Conservation (phyloP, 2,329 filamentous ascomycete species). For the Pseudocercospora macadamiae region DNA sequence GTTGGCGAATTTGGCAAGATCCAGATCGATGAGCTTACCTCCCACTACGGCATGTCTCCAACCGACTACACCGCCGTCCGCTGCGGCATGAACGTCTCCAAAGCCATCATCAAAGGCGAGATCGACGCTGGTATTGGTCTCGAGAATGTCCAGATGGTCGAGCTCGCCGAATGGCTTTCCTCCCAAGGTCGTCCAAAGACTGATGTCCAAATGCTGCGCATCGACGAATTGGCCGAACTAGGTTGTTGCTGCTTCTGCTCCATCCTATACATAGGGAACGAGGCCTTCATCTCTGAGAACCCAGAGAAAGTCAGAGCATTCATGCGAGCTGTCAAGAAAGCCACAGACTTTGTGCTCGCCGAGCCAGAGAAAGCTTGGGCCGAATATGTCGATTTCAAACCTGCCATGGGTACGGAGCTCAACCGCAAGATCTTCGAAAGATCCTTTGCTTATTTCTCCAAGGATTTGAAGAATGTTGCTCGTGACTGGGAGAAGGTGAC, state of each 20-base stretch:
- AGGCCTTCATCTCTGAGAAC: slow-evolving; percentile 67
- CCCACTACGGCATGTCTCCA: slow-evolving; percentile 74
- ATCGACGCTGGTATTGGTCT: slow-evolving; percentile 78
- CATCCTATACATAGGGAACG: slow-evolving; percentile 80
- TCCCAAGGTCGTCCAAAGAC: slow-evolving; percentile 62
- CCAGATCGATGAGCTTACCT: slow-evolving; percentile 73
- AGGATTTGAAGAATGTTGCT: slow-evolving; percentile 72
- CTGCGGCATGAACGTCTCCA: slow-evolving; percentile 80
- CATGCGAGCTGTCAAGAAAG: slow-evolving; percentile 72
- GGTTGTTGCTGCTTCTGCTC: slow-evolving; percentile 85
- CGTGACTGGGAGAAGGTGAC: slow-evolving; percentile 81
- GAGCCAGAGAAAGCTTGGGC: slow-evolving; percentile 65
- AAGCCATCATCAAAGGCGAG: slow-evolving; percentile 71
- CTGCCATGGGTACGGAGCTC: slow-evolving; percentile 66
- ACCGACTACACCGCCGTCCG: slow-evolving; percentile 75
- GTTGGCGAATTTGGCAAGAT: slow-evolving; percentile 77
- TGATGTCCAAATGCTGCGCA: slow-evolving; percentile 79
- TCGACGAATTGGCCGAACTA: slow-evolving; percentile 76
- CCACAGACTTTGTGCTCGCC: slow-evolving; percentile 71
- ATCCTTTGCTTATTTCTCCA: slow-evolving; percentile 75
- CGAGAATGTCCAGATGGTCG: slow-evolving; percentile 83
- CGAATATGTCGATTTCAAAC: slow-evolving; percentile 73
- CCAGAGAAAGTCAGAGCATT: slow-evolving; percentile 69
- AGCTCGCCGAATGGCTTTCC: slow-evolving; percentile 75
- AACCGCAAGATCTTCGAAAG: slow-evolving; percentile 82